Evolutionary conservation across 2,329 filamentous ascomycete species (phyloP).

Genomic region (Epichloe uncinata): DNA sequence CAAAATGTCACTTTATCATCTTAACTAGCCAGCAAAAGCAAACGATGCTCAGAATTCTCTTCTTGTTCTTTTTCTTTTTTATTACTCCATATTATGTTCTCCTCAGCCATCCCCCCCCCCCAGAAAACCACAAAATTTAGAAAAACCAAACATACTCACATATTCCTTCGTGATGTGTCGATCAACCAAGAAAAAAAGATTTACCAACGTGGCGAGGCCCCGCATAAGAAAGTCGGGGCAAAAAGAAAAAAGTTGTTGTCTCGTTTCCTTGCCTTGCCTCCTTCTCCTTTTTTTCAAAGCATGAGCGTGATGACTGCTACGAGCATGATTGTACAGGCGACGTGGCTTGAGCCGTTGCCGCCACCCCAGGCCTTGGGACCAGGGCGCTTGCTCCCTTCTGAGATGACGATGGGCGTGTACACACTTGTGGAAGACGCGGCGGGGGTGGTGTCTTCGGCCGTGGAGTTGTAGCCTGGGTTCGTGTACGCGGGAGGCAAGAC

Average conservation of each 20-base stretch:
- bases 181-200: neutral
- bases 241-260: too few species aligned
- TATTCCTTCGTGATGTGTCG: neutral
- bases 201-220: too few species aligned
- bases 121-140: too few species aligned
- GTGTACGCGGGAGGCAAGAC: conserved; percentile 11
- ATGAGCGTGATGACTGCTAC: conserved; percentile 20
- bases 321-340: conserved; percentile 24
- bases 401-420: conserved; percentile 17
- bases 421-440: conserved; percentile 12
- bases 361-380: conserved; percentile 17
- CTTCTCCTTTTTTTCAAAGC: conserved; percentile 13
- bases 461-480: conserved; percentile 19
- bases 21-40: neutral
- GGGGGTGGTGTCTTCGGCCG: conserved; percentile 8
- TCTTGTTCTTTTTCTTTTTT: neutral
- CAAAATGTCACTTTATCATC: neutral
- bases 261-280: neutral
- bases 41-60: neutral
- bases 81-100: neutral
- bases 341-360: conserved; percentile 18
- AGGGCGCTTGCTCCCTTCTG: conserved; percentile 20
- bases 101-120: too few species aligned
- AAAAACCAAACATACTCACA: conserved; percentile 1
- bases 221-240: too few species aligned